Base-by-base conservation (phyloP, 1,284 basidiomycete species). In the Pascua guehoae region DNA sequence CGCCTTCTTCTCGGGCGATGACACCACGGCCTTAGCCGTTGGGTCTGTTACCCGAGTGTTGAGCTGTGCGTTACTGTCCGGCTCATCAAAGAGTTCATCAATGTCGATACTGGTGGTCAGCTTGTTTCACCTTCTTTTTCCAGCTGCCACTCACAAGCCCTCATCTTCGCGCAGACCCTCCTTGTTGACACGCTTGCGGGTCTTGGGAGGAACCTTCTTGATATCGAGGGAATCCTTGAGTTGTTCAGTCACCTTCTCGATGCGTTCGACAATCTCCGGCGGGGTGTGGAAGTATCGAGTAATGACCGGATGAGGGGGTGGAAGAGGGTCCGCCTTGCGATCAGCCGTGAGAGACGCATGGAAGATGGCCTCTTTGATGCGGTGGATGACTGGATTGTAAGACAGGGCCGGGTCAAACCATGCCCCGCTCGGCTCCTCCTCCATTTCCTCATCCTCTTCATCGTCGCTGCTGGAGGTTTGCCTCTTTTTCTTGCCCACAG, bases 291-390 rank as follows among this genome's bases (percentile, higher is more conserved):
- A 85, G 75, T 89, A 97, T 67, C 89, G 91, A 37, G 83, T 78
- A 8, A 96, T 80, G 57, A 89, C 88, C 0, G 86, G 87, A 72
- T 95, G 91, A 0, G 91, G 90, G 0, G 88, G 88, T 0, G 88
- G 87, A 1, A 96, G 79, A 0, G 90, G 89, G 54, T 89, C 80
- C 2, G 79, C 80, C n/a, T 81, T 77, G 10, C 93, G 79, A 67
- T 94, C 88, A 1, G 84, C 77, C 8, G 88, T 86, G 12, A 90
- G 81, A 0, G 90, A 89, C 51, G 86, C 85, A 68, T 94, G 91
- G 72, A 93, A 89, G 63, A 94, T 85, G 4, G 93, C 93, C 77
- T 96, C 91, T 70, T 95, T 95, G 54, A 87, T 83, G 41, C 92
- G 86, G 70, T 98, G 94, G 37, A 96, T 83, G 7, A 89, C 85